Conservation (phyloP, 306 rosid species). For the Vigna unguiculata region DNA sequence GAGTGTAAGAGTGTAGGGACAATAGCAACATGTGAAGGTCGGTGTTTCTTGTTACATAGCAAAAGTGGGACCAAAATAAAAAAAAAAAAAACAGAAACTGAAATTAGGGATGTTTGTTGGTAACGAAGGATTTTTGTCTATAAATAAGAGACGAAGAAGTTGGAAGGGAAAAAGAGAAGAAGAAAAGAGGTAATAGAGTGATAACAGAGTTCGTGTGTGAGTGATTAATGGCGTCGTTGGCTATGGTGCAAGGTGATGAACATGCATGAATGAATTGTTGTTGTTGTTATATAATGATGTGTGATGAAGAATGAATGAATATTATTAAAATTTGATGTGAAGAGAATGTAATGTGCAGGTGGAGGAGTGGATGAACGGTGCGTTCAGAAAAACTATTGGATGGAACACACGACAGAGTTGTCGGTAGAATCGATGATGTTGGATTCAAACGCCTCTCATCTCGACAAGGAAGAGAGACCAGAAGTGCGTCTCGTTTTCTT, state of each 20-base stretch:
- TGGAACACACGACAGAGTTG: constrained; percentile 62
- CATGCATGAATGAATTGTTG: too few species aligned
- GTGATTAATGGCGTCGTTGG: neutral
- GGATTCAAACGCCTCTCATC: constrained; percentile 92
- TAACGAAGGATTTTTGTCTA: neutral
- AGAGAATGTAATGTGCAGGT: neutral
- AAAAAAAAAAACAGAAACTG: too few species aligned
- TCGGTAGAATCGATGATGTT: constrained; percentile 95
- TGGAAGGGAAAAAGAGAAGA: too few species aligned
- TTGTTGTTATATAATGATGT: too few species aligned
- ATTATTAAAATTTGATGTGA: too few species aligned
- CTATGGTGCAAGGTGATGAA: neutral
- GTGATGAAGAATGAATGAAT: too few species aligned
- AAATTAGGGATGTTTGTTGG: too few species aligned
- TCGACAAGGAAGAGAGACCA: constrained; percentile 92
- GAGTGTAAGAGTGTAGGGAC: too few species aligned
- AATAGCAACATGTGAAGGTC: too few species aligned
- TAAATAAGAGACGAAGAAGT: neutral
- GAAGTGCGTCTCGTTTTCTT: constrained; percentile 54
- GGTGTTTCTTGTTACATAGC: neutral
- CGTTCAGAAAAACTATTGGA: constrained; percentile 83
- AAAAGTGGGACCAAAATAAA: neutral
- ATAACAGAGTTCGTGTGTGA: neutral
- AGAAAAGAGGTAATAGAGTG: too few species aligned
- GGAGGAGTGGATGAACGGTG: constrained; percentile 59